A percentile compares a stretch with the other conserved stretches of the same genome.
phyloP scores from a whole-genome alignment of 148 eudicot species.

The Drosera capensis region DNA sequence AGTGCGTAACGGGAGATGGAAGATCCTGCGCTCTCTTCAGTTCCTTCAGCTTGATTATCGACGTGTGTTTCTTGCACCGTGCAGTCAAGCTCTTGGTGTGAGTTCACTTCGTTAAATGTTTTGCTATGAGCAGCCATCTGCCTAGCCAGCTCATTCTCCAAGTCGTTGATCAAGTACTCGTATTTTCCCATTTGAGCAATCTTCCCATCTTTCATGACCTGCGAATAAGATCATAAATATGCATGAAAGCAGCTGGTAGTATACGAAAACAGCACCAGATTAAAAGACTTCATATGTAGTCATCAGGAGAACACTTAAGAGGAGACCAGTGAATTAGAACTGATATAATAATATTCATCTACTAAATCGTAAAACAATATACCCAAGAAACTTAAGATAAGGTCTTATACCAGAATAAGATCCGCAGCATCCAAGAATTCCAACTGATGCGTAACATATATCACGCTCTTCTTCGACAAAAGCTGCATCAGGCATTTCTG shows the following conservation, averaged over 20 bases:
- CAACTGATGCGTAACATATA: constrained; percentile 82
- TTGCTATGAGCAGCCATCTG: constrained; percentile 62
- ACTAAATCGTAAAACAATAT: too few relatives aligned
- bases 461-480: constrained; percentile 49
- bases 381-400: background rate
- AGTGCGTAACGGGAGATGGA: constrained; percentile 12
- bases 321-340: background rate
- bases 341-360: too few relatives aligned
- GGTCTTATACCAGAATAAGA: constrained; percentile 52
- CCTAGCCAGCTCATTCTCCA: constrained; percentile 43
- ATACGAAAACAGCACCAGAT: background rate
- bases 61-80: constrained; percentile 7
- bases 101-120: constrained; percentile 53
- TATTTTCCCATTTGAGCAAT: constrained; percentile 66
- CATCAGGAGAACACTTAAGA: too few relatives aligned
- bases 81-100: constrained; percentile 12
- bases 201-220: constrained; percentile 86
- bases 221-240: background rate
- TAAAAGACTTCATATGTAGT: too few relatives aligned
- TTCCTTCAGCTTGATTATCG: constrained; percentile 21
- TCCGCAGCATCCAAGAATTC: constrained; percentile 76
- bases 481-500: constrained; percentile 67
- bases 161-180: constrained; percentile 40
- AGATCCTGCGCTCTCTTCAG: constrained; percentile 22
- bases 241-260: background rate